Evolutionary conservation across 148 eudicot genomes (phyloP), one percentile per base, ranked within the genome.

Genomic region (Diospyros lotus): DNA sequence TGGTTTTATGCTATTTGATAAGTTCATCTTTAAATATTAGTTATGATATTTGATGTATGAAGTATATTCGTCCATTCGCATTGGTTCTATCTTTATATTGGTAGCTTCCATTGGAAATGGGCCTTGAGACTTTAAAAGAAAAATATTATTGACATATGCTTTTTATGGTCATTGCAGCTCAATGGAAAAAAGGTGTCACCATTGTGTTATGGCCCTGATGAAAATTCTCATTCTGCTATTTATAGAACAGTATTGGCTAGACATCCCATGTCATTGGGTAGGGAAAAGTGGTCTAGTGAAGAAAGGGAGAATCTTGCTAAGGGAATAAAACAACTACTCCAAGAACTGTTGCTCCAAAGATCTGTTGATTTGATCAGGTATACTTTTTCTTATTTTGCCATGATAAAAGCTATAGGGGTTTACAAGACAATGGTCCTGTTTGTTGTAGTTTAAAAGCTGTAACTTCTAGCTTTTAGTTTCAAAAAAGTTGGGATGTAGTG

Each of bases 291-390:
- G 98, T 78, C 91, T 41, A 75, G 78, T 58, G 81, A 87, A 72
- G 97, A 95, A 77, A 82, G 48, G 44, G 73, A 75, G 69, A 82
- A 80, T 73, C 92, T 95, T 45, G 71, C 83, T 71, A 92, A 90
- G 80, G 98, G 93, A 77, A 84, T 95, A 51, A 87, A 82, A 55
- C 93, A 91, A 51, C 98, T 92, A 69, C 78, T 85, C 76, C 94
- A 90, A 80, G 86, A 83, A 79, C 78, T 71, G 73, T 60, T 92
- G 83, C 80, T 90, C 66, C 79, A 77, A 54, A 85, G 72, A 44
- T 88, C 88, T 14, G 79, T 86, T 56, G 76, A 90, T 61, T 69
- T 53, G 13, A 40, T 82, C 53, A 87, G 91, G 97, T 90, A 77
- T 53, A n/a, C 0, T 58, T 63, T 67, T 43, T 66, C 64, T 7